phyloP scores from a whole-genome alignment of 352 stramenopile species.

The Phytopythium boreale region DNA sequence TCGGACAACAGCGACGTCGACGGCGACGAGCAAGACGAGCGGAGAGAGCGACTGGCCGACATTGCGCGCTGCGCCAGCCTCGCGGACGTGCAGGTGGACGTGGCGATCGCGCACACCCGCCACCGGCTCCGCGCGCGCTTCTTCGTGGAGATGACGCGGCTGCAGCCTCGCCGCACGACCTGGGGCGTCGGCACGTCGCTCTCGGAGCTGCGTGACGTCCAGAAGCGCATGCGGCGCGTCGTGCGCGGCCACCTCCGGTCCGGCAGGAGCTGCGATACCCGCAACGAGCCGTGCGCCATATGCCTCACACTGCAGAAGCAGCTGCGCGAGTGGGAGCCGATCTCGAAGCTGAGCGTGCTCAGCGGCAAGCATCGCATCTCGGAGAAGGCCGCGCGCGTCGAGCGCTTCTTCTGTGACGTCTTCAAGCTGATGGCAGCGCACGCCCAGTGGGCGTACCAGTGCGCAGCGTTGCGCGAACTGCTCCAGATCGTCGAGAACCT shows the following conservation, averaged over 20 bases:
- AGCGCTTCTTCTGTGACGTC: slow-evolving; percentile 42
- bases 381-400: slow-evolving; percentile 46
- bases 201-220: slow-evolving; percentile 37
- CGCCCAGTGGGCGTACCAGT: slow-evolving; percentile 48
- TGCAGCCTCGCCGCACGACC: slow-evolving; percentile 14
- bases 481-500: slow-evolving; percentile 42
- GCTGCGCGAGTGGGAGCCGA: slow-evolving; percentile 32
- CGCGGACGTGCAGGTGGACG: slow-evolving; percentile 41
- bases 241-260: slow-evolving; percentile 31
- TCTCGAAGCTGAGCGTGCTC: slow-evolving; percentile 38
- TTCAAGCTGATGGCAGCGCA: slow-evolving; percentile 33
- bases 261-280: slow-evolving; percentile 15
- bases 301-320: slow-evolving; percentile 41
- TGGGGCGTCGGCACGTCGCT: slow-evolving; percentile 41
- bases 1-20: background rate
- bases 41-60: slow-evolving; percentile 28
- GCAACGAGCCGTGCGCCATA: slow-evolving; percentile 26
- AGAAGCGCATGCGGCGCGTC: slow-evolving; percentile 29
- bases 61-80: slow-evolving; percentile 57
- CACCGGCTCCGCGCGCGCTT: slow-evolving; percentile 42
- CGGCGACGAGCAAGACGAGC: background rate
- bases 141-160: slow-evolving; percentile 48
- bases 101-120: slow-evolving; percentile 45
- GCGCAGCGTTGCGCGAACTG: slow-evolving; percentile 44
- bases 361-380: slow-evolving; percentile 39